Percentiles rank a stretch among this genome's conserved stretches.
These are phyloP conservation scores for Beauveria sp. DNA, from an alignment of 2,329 filamentous ascomycete species.

Conservation along the genomic window DNA sequence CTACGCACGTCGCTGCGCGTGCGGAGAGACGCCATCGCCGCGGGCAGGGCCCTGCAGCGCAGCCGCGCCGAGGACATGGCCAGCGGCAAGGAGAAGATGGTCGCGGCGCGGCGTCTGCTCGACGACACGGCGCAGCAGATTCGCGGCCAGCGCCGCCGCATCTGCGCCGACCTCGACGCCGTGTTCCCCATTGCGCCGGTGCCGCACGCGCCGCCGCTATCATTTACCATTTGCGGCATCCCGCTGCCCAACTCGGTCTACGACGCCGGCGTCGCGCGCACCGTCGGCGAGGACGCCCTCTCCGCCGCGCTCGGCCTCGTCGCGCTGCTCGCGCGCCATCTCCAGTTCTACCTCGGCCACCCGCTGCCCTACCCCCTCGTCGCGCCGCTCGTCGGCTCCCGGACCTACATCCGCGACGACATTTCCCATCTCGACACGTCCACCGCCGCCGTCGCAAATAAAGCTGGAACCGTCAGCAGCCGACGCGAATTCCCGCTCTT, in stretches of 20 bases:
- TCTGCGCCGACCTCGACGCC: conserved; percentile 71
- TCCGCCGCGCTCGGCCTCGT: conserved; percentile 78
- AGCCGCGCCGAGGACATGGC: conserved; percentile 53
- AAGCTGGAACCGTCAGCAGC: neutral
- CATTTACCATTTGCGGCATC: conserved; percentile 76
- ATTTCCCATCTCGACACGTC: conserved; percentile 46
- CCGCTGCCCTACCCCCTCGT: conserved; percentile 72
- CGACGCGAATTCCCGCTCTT: conserved; percentile 76
- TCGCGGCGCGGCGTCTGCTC: conserved; percentile 46
- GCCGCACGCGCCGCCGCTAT: conserved; percentile 51
- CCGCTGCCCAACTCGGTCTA: conserved; percentile 75
- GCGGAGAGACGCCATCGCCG: conserved; percentile 59
- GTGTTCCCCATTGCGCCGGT: conserved; percentile 75
- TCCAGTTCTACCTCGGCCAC: conserved; percentile 76
- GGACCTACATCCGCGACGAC: conserved; percentile 67
- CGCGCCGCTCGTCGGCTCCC: conserved; percentile 62
- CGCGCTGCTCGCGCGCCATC: conserved; percentile 62
- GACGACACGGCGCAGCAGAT: conserved; percentile 55
- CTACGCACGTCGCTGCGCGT: conserved; percentile 58
- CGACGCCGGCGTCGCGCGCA: conserved; percentile 38
- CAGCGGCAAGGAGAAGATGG: conserved; percentile 52
- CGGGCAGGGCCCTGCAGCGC: conserved; percentile 53
- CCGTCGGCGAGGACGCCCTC: conserved; percentile 59
- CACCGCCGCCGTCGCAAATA: neutral
- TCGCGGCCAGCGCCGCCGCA: conserved; percentile 78